A percentile compares a stretch with the other conserved stretches of the same genome.
Evolutionary conservation across 208 protist genomes (phyloP).

Genomic region (Acanthamoeba lugdunensis): DNA sequence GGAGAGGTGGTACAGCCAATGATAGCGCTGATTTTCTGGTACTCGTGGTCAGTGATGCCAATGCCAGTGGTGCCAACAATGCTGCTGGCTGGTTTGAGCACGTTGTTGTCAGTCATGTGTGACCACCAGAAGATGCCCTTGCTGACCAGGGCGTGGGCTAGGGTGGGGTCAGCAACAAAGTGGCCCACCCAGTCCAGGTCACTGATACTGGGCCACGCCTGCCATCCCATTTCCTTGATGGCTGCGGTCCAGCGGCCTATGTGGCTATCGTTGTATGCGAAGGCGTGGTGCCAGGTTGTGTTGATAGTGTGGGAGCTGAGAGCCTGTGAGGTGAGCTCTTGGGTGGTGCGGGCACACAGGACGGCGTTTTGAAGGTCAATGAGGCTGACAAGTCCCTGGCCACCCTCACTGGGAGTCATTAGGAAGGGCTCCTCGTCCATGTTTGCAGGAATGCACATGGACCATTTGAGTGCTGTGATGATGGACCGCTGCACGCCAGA

Average conservation of each 20-base stretch:
- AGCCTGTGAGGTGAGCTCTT: not conserved
- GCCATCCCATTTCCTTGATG: too few species aligned
- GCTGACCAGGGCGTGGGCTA: too few species aligned
- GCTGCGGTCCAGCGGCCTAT: too few species aligned
- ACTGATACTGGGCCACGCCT: not conserved
- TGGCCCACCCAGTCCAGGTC: too few species aligned
- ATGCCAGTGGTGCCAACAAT: too few species aligned
- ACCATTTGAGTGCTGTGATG: not conserved
- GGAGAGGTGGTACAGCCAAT: too few species aligned
- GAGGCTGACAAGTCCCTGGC: not conserved
- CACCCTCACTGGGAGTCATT: not conserved
- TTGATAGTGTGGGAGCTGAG: not conserved
- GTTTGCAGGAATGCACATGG: not conserved
- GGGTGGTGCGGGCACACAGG: not conserved
- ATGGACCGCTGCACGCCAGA: not conserved
- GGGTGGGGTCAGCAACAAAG: too few species aligned
- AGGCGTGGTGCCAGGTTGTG: not conserved
- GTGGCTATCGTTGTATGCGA: too few species aligned
- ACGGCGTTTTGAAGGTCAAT: not conserved
- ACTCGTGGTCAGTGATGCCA: too few species aligned
- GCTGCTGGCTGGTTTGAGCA: too few species aligned
- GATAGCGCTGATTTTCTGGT: not conserved
- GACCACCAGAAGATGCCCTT: too few species aligned
- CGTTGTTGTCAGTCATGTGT: too few species aligned
- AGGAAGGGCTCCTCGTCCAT: not conserved